Conservation (phyloP, 2,329 filamentous ascomycete species). For the Penicillium sp. region DNA sequence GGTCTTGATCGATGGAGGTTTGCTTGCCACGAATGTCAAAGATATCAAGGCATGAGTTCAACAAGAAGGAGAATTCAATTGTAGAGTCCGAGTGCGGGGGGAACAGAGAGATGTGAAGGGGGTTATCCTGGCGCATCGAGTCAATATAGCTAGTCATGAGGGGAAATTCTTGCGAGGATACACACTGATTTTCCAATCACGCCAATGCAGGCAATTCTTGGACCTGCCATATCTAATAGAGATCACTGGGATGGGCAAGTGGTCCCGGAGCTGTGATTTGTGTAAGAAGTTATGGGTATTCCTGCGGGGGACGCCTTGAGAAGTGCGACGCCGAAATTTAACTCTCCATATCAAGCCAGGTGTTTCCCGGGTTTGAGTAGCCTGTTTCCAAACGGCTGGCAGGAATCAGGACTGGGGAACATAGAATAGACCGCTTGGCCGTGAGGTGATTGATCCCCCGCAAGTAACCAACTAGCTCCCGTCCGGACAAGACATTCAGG, state of each 20-base stretch:
- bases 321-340: background rate
- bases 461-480: background rate
- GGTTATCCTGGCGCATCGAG: constrained; percentile 72
- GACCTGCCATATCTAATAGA: constrained; percentile 48
- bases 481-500: background rate
- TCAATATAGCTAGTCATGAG: constrained; percentile 7
- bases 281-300: background rate
- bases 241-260: background rate
- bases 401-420: background rate
- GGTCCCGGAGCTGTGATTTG: background rate
- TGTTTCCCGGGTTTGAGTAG: no score
- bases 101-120: constrained; percentile 89
- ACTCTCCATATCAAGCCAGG: background rate
- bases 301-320: background rate
- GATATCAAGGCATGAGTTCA: constrained; percentile 89
- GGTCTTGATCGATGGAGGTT: constrained; percentile 76
- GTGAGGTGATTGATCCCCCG: no score
- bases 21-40: constrained; percentile 82
- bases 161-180: background rate
- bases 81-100: constrained; percentile 66
- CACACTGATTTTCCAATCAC: constrained; percentile 89
- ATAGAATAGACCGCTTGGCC: background rate
- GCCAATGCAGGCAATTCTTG: constrained; percentile 89
- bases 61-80: constrained; percentile 86
- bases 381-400: no score